Conservation (phyloP, 148 eudicot genomes). For the Polygonum aviculare region DNA sequence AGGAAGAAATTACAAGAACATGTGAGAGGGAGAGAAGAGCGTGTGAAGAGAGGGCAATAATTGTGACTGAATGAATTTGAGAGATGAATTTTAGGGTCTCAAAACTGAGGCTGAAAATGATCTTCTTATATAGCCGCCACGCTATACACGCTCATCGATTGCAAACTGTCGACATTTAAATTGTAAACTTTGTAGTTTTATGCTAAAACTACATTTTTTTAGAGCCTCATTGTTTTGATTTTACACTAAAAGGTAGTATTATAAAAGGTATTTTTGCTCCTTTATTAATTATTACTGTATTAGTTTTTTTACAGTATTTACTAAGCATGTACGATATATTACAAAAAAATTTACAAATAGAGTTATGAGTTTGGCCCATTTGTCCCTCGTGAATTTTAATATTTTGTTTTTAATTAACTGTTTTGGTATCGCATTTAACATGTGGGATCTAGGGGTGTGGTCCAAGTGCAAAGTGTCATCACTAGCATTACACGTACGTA, state of each 20-base stretch:
- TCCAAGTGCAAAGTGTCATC: not conserved
- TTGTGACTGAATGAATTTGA: slow-evolving; percentile 4
- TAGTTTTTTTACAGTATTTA: too few relatives aligned
- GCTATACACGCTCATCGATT: not conserved
- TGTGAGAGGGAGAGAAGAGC: not conserved
- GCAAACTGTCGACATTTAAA: not conserved
- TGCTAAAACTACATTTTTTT: not conserved
- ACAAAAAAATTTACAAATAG: too few relatives aligned
- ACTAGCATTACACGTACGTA: not conserved
- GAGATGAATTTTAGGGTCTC: not conserved
- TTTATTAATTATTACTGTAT: too few relatives aligned
- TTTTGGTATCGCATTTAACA: not conserved
- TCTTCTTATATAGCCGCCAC: slow-evolving; percentile 1
- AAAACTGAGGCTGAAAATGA: not conserved
- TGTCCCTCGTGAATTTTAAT: not conserved
- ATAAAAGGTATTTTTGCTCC: too few relatives aligned
- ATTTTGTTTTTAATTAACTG: not conserved
- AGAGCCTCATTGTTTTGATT: not conserved
- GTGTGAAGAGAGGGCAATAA: not conserved
- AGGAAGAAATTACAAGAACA: not conserved
- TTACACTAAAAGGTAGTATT: too few relatives aligned
- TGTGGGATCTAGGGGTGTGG: not conserved
- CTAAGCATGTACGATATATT: too few relatives aligned
- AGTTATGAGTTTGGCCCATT: not conserved
- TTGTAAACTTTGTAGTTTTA: not conserved